These are phyloP conservation scores for Plasmodium malariae DNA, from an alignment of 169 alveolate species.

Conservation along the genomic window DNA sequence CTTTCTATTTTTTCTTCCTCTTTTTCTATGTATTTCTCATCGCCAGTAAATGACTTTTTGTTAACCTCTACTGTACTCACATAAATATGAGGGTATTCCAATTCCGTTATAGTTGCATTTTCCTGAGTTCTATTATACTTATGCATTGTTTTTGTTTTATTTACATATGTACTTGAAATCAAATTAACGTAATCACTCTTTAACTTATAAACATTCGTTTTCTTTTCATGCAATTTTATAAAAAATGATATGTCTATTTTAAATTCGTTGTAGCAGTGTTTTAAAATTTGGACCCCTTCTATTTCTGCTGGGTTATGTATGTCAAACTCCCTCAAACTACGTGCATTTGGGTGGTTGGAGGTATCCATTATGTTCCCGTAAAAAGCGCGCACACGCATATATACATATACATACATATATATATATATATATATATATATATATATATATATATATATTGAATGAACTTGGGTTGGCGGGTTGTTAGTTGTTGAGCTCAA, in stretches of 20 bases:
- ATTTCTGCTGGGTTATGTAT: not conserved
- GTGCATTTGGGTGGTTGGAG: not conserved
- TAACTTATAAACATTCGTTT: slow-evolving; percentile 36
- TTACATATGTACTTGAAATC: slow-evolving; percentile 17
- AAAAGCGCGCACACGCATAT: no score
- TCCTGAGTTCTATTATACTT: not conserved
- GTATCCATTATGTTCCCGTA: not conserved
- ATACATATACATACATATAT: no score
- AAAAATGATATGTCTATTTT: slow-evolving; percentile 72
- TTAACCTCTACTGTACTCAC: slow-evolving; percentile 31
- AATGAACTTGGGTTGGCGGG: no score
- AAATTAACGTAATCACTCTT: slow-evolving; percentile 47
- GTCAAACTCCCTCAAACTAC: not conserved
- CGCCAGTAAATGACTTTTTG: slow-evolving; percentile 7
- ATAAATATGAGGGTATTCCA: slow-evolving; percentile 21
- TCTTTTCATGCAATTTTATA: slow-evolving; percentile 32
- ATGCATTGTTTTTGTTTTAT: slow-evolving; percentile 22
- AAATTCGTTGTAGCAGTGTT: slow-evolving; percentile 39
- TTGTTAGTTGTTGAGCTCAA: no score
- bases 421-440: no score
- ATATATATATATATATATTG: no score
- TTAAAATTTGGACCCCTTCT: not conserved
- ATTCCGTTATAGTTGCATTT: not conserved
- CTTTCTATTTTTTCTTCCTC: not conserved
- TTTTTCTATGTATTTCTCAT: not conserved